Percentiles rank a stretch among this genome's conserved stretches.
phyloP scores from a whole-genome alignment of 2,329 filamentous ascomycete species.

The Colletotrichum brevisporum region DNA sequence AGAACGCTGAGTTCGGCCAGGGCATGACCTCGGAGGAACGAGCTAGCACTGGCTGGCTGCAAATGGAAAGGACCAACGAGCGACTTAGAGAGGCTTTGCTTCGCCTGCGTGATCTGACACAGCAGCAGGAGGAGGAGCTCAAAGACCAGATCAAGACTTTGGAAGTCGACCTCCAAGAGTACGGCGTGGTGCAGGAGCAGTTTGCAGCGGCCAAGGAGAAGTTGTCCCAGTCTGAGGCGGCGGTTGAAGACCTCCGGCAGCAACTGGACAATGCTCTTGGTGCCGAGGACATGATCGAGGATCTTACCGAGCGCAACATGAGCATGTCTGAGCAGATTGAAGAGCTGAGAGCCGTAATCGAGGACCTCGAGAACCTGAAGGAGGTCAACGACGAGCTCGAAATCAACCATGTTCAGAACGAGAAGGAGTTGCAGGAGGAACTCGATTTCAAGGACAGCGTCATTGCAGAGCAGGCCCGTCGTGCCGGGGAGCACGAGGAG shows the following conservation, averaged over 20 bases:
- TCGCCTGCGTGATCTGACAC: constrained; percentile 86
- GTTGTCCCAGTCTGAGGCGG: constrained; percentile 78
- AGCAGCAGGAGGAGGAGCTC: constrained; percentile 86
- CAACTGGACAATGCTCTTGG: constrained; percentile 91
- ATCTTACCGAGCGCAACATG: constrained; percentile 90
- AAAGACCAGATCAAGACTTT: constrained; percentile 80
- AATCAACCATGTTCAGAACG: constrained; percentile 90
- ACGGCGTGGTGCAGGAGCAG: constrained; percentile 76
- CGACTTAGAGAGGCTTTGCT: constrained; percentile 88
- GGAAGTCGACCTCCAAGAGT: constrained; percentile 81
- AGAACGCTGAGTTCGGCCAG: constrained; percentile 86
- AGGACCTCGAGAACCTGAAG: constrained; percentile 89
- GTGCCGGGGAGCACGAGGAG: constrained; percentile 82
- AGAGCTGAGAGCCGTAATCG: constrained; percentile 84
- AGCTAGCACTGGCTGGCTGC: constrained; percentile 88
- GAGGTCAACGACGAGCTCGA: constrained; percentile 97
- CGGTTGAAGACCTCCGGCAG: constrained; percentile 87
- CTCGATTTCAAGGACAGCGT: constrained; percentile 89
- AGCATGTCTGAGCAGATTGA: constrained; percentile 86
- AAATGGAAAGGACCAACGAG: constrained; percentile 93
- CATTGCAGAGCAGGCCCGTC: constrained; percentile 84
- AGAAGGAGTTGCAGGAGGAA: constrained; percentile 95
- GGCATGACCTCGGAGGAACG: constrained; percentile 92
- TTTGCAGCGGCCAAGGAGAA: constrained; percentile 80
- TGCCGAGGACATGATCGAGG: constrained; percentile 94